Conservation (phyloP, 306 rosid species). For the Vicia villosa region DNA sequence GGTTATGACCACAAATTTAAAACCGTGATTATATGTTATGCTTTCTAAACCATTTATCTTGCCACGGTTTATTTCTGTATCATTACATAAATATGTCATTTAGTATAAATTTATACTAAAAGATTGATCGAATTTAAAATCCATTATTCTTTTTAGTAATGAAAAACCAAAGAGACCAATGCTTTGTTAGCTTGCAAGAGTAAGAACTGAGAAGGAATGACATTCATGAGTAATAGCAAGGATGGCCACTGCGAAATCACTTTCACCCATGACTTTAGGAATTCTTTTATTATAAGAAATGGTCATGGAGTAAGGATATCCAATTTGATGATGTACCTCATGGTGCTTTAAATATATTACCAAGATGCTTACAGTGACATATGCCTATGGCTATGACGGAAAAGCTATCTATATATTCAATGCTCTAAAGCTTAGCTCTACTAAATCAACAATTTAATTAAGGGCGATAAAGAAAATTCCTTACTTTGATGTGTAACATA, state of each 20-base stretch:
- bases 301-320: background rate
- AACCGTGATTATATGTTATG: too few relatives aligned
- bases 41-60: too few relatives aligned
- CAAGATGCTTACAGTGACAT: background rate
- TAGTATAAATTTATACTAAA: too few relatives aligned
- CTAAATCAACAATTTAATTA: conserved; percentile 5
- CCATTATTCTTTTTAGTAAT: background rate
- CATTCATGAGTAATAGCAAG: background rate
- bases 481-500: conserved; percentile 84
- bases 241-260: background rate
- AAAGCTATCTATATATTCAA: conserved; percentile 6
- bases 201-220: conserved; percentile 8
- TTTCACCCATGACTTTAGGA: background rate
- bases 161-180: background rate
- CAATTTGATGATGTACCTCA: too few relatives aligned
- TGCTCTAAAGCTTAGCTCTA: conserved; percentile 11
- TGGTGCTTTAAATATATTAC: too few relatives aligned
- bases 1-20: too few relatives aligned
- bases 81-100: too few relatives aligned
- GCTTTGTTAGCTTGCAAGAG: background rate
- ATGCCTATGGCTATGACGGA: background rate
- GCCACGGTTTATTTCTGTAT: too few relatives aligned
- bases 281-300: conserved; percentile 9
- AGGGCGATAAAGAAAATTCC: conserved; percentile 14
- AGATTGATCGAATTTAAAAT: background rate